phyloP scores from a whole-genome alignment of 2,329 filamentous ascomycete genomes.

The Gyromitra esculenta region DNA sequence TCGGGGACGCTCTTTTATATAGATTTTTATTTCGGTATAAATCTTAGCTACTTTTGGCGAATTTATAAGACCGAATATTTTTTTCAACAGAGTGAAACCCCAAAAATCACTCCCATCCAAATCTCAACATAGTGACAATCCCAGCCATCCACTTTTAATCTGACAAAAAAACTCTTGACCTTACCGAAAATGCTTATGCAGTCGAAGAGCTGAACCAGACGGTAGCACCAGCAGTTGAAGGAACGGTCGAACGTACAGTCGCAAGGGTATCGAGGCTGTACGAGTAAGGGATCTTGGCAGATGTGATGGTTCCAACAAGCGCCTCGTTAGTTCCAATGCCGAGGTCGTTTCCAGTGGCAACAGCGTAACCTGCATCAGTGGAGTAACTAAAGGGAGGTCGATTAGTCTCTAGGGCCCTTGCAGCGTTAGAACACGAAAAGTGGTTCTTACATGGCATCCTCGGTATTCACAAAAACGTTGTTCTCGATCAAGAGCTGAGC shows the following conservation, averaged over 20 bases:
- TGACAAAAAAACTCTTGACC: too few species aligned
- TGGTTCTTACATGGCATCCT: slow-evolving; percentile 45
- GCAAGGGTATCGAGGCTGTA: slow-evolving; percentile 60
- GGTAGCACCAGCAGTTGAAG: slow-evolving; percentile 13
- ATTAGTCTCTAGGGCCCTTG: too few species aligned
- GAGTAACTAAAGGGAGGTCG: slow-evolving; percentile 57
- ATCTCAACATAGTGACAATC: not conserved
- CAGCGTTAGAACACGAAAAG: not conserved
- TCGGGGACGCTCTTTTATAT: too few species aligned
- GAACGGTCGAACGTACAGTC: slow-evolving; percentile 5
- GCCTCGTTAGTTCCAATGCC: slow-evolving; percentile 65
- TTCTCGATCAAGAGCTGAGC: slow-evolving; percentile 70
- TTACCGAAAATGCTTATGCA: not conserved
- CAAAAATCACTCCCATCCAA: not conserved
- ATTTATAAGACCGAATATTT: too few species aligned
- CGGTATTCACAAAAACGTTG: slow-evolving; percentile 64
- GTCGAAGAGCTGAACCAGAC: slow-evolving; percentile 33
- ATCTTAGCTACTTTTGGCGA: too few species aligned
- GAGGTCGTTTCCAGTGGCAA: slow-evolving; percentile 64
- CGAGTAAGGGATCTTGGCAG: slow-evolving; percentile 64
- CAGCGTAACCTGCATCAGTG: slow-evolving; percentile 60
- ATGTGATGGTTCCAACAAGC: slow-evolving; percentile 65
- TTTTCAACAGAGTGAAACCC: too few species aligned
- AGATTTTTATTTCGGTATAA: too few species aligned
- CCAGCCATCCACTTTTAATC: not conserved